A percentile compares a stretch with the other conserved stretches of the same genome.
phyloP scores from a whole-genome alignment of 1,284 basidiomycete species.

The Paramarasmius palmivorus region DNA sequence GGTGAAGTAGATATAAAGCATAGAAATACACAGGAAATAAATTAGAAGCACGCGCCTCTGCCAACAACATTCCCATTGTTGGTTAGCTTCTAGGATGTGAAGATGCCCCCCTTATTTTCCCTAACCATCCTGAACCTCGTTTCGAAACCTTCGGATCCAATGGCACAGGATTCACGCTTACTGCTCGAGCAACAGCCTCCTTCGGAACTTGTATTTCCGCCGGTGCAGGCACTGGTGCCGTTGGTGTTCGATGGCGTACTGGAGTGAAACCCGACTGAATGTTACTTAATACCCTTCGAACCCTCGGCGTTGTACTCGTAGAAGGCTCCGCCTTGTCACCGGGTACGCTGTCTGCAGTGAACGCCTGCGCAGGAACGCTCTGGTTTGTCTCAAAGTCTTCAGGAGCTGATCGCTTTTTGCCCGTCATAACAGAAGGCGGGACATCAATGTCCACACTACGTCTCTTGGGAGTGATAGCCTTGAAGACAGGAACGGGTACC shows the following conservation, averaged over 20 bases:
- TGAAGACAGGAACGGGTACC: conserved; percentile 48
- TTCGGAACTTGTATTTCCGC: conserved; percentile 31
- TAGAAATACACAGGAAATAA: conserved; percentile 5
- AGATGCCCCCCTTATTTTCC: conserved; percentile 54
- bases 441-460: background rate
- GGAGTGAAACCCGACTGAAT: conserved; percentile 73
- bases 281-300: conserved; percentile 54
- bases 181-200: conserved; percentile 11
- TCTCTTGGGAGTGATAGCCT: conserved; percentile 22
- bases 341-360: conserved; percentile 53
- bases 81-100: conserved; percentile 9
- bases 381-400: conserved; percentile 67
- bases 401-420: conserved; percentile 70
- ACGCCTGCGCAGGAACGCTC: conserved; percentile 57
- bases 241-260: conserved; percentile 48
- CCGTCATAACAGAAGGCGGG: conserved; percentile 21
- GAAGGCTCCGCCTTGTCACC: conserved; percentile 31
- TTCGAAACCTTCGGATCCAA: conserved; percentile 40
- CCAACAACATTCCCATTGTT: background rate
- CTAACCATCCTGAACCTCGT: conserved; percentile 51
- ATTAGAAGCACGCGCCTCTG: background rate
- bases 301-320: conserved; percentile 54
- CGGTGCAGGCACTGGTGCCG: conserved; percentile 43
- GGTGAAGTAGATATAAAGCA: too few species aligned
- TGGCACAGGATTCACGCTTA: conserved; percentile 20